Evolutionary conservation across 208 protist species (phyloP), one percentile per base, ranked within the genome.

Genomic region (Wallacemonas sp.): DNA sequence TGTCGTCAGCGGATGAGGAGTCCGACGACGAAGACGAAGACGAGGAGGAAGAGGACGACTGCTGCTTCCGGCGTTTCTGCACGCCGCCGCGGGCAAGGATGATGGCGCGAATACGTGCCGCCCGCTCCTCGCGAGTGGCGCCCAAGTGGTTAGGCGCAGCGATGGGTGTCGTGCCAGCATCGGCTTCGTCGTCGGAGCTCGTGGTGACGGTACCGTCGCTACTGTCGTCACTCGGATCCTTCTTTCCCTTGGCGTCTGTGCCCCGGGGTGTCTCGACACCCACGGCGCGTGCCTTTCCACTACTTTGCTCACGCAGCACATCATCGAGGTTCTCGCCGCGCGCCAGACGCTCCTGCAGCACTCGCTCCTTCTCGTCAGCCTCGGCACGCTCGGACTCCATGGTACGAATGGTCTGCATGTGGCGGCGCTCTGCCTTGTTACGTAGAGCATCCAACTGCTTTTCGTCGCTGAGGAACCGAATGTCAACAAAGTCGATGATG

Each of bases 401-500:
- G 9, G 79, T 74, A 36, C 79, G 81, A n/a, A 95, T 57, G 1
- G 81, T 83, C 24, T 73, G 50, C 63, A 95, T 70, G 72, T 95
- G 90, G 4, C 83, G 75, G 71, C 81, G 79, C 83, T 95, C 90
- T 1, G 80, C 77, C 39, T 81, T 81, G 21, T 78, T 74, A 15
- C 90, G 87, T 33, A 95, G 69, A 42, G 73, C 61, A 65, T 95
- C 85, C 22, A 95, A 70, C 59, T 80, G 66, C 36, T 78, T 73
- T 54, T 90, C 87, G 68, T 93, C 79, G 34, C 73, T 90, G 24
- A 95, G 63, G 60, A 95, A 95, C 32, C 74, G 62, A n/a, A 95
- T 83, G 62, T 95, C 87, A 2, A 95, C 87, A 80, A 95, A 95
- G 60, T 95, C 85, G 45, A 95, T 87, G 33, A 93, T 85, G 66